phyloP scores from a whole-genome alignment of 441 rosid genomes.

The Melastoma candidum region DNA sequence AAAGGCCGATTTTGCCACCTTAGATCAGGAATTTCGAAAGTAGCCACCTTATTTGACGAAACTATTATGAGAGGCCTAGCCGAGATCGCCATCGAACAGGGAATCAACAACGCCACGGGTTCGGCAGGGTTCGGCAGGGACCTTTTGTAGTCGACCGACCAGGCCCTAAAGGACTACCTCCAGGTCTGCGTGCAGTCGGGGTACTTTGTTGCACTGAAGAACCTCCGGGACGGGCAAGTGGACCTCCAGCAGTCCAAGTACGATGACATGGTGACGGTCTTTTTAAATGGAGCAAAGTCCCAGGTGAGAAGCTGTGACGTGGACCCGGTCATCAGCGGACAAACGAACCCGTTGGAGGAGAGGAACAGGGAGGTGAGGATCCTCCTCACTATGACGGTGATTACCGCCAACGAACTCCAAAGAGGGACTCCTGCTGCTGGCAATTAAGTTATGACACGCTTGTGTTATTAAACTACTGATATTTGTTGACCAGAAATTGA shows the following conservation, averaged over 20 bases:
- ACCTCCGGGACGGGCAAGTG: not conserved
- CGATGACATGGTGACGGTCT: too few relatives aligned
- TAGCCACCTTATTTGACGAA: too few relatives aligned
- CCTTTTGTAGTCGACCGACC: not conserved
- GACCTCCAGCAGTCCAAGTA: too few relatives aligned
- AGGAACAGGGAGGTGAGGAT: constrained; percentile 10
- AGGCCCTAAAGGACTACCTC: not conserved
- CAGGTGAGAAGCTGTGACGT: not conserved
- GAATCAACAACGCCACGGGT: constrained; percentile 1
- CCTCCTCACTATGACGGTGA: constrained; percentile 8
- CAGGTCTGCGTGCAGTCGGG: too few relatives aligned
- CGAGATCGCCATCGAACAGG: constrained; percentile 5
- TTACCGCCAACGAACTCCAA: not conserved
- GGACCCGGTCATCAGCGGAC: not conserved
- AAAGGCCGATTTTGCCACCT: too few relatives aligned
- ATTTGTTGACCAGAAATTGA: too few relatives aligned
- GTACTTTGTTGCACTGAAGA: not conserved
- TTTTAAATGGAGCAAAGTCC: too few relatives aligned
- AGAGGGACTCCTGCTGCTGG: too few relatives aligned
- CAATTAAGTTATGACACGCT: too few relatives aligned
- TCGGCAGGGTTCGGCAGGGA: not conserved
- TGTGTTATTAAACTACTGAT: too few relatives aligned
- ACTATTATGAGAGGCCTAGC: not conserved
- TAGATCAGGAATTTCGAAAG: too few relatives aligned
- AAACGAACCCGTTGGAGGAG: not conserved